Percentiles rank a stretch among this genome's conserved stretches.
phyloP scores from a whole-genome alignment of 139 green algal species.

The Tetratostichococcus sp. region DNA sequence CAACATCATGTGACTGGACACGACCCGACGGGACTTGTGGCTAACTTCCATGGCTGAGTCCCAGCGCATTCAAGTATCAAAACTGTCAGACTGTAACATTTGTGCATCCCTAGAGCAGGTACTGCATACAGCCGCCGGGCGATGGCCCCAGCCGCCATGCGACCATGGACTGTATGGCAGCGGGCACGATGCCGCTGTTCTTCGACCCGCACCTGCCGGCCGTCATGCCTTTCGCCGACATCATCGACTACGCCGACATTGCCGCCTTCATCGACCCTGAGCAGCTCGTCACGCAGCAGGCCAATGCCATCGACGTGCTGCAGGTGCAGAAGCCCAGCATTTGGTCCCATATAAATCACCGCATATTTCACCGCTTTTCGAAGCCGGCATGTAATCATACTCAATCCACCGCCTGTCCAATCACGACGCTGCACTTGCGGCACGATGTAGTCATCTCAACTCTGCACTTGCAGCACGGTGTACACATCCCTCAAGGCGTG shows the following conservation, averaged over 20 bases:
- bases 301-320: not conserved
- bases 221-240: not conserved
- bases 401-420: no score
- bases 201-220: not conserved
- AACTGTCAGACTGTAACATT: no score
- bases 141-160: not conserved
- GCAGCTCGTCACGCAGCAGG: not conserved
- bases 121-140: not conserved
- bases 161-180: not conserved
- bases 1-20: no score
- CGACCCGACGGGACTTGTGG: no score
- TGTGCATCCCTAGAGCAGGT: not conserved
- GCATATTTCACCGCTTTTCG: no score
- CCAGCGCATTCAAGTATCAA: no score
- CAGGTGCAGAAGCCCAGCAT: not conserved
- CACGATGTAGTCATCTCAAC: no score
- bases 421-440: no score
- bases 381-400: no score
- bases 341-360: no score
- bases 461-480: no score
- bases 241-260: not conserved
- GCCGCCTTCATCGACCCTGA: not conserved
- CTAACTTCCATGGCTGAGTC: no score
- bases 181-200: not conserved
- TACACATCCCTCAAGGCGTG: not conserved